These are phyloP conservation scores for Tylopilus felleus DNA, from an alignment of 768 basidiomycete species.

Conservation along the genomic window DNA sequence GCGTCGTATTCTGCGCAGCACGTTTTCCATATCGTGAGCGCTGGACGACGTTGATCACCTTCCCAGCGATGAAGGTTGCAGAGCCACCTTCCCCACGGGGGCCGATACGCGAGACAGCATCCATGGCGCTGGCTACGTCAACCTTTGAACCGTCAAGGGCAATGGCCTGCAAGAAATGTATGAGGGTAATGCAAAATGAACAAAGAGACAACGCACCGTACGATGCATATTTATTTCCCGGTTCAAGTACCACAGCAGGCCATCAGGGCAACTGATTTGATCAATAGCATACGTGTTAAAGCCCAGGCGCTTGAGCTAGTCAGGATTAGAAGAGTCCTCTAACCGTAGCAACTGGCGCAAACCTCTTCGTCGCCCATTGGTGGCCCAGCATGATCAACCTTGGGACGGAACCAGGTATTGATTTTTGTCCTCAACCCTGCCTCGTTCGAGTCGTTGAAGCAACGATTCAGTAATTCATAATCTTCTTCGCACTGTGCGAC, in stretches of 20 bases:
- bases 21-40: constrained; percentile 73
- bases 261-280: constrained; percentile 71
- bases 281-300: constrained; percentile 87
- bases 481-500: constrained; percentile 83
- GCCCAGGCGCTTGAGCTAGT: constrained; percentile 54
- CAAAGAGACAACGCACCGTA: constrained; percentile 47
- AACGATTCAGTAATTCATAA: constrained; percentile 62
- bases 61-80: constrained; percentile 60
- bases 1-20: constrained; percentile 58
- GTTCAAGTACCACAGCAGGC: constrained; percentile 68
- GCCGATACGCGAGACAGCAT: constrained; percentile 47
- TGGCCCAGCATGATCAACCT: constrained; percentile 38
- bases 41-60: constrained; percentile 52
- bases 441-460: constrained; percentile 60
- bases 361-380: constrained; percentile 66
- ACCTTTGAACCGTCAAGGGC: constrained; percentile 48
- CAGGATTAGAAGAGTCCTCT: constrained; percentile 1
- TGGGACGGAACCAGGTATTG: constrained; percentile 64
- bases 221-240: constrained; percentile 65
- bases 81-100: constrained; percentile 42
- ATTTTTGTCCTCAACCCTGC: constrained; percentile 53
- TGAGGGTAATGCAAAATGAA: neutral
- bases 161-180: constrained; percentile 50
- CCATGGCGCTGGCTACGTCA: constrained; percentile 56
- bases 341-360: constrained; percentile 8